Percentiles rank a stretch among this genome's conserved stretches.
Conservation (phyloP, 192 early-diverging fungal species). For the Entophlyctis luteolus region DNA sequence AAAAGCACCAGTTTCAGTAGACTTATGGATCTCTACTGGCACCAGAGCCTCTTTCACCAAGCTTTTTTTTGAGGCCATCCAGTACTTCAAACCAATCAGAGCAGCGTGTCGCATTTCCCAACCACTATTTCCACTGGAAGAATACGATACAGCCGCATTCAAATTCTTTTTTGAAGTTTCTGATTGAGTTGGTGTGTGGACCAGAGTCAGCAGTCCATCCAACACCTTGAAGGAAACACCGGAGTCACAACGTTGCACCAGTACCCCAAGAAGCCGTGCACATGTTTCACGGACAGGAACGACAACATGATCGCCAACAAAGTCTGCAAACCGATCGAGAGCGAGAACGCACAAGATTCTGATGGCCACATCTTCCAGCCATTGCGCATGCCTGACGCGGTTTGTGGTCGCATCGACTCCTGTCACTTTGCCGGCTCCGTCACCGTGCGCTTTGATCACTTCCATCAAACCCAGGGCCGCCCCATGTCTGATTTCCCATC, state of each 20-base stretch:
- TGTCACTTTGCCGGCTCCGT: conserved; percentile 69
- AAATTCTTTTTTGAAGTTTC: too few species aligned
- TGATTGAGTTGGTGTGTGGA: conserved; percentile 28
- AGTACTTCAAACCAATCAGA: conserved; percentile 88
- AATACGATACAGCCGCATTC: neutral
- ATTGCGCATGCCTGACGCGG: conserved; percentile 62
- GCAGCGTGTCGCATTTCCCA: conserved; percentile 95
- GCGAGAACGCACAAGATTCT: conserved; percentile 91
- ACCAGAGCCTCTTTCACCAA: conserved; percentile 70
- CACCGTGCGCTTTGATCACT: conserved; percentile 80
- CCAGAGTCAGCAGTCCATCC: conserved; percentile 56
- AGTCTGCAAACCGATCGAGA: conserved; percentile 95
- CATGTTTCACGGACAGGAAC: conserved; percentile 95
- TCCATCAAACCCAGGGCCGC: conserved; percentile 90
- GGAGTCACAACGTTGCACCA: conserved; percentile 54
- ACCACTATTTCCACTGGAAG: conserved; percentile 17
- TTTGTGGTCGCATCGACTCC: conserved; percentile 60
- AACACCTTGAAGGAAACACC: conserved; percentile 55
- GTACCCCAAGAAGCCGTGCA: conserved; percentile 65
- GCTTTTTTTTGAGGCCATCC: conserved; percentile 86
- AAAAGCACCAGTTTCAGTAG: conserved; percentile 57
- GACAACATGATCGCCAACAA: conserved; percentile 90
- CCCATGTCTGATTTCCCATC: conserved; percentile 94
- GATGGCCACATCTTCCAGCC: conserved; percentile 83
- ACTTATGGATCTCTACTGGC: neutral